Evolutionary conservation across 305 asterid genomes (phyloP), one percentile per base, ranked within the genome.

Genomic region (Fraxinus sp.): DNA sequence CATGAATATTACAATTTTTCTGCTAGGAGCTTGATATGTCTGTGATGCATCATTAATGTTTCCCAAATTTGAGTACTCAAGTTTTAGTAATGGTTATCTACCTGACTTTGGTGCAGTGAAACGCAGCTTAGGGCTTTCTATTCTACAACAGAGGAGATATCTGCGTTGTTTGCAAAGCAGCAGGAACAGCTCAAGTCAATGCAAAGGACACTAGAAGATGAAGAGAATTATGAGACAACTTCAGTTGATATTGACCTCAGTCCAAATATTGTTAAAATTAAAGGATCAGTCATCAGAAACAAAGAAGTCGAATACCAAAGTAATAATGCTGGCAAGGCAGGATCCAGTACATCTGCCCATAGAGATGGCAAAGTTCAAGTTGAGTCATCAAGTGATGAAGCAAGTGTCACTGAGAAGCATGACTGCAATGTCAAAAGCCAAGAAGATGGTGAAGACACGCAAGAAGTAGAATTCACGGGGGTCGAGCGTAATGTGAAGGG

Each of bases 41-140:
- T 64, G 72, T 24, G 71, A 62, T 62, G 33, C 33, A 0, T 57
- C 68, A 8, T 57, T 18, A 6, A 18, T 57, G 28, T 18, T 57
- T 57, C 68, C 68, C 68, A 57, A 57, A 57, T 57, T n/a, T 18
- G 68, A 57, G 68, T 18, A 1, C 10, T 57, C 26, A 18, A 57
- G 68, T 57, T 57, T n/a, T 18, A 62, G 72, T 20, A 22, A 62
- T 82, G 79, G 74, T 46, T 55, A 62, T 14, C 44, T 49, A 18
- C 44, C 39, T 49, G 32, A 70, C 81, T 81, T 81, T 75, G 44
- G 49, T 91, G 92, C 94, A 94, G 98, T 78, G 99, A 97, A 88
- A 93, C 98, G 37, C 99, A 97, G 89, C 98, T 97, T 72, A 97
- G 98, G 72, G 89, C 99, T 79, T 97, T 97, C 90, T 97, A 97